Evolutionary conservation across 257 asterid genomes (phyloP).

Genomic region (Rehmannia glutinosa): DNA sequence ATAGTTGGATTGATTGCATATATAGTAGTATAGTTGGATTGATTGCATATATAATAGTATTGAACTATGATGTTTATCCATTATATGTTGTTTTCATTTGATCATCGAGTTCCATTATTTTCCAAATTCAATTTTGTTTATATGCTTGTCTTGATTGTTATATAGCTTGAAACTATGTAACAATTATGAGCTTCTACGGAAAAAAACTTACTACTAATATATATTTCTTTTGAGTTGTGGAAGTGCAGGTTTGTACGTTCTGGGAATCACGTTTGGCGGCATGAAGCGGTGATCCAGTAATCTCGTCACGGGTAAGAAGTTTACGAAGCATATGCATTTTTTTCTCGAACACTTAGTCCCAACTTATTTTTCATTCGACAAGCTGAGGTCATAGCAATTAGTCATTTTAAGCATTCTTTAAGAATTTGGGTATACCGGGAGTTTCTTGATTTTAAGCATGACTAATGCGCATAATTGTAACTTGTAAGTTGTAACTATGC

Average conservation of each 20-base stretch:
- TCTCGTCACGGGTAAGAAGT: constrained; percentile 1
- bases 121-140: not conserved
- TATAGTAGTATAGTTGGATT: not conserved
- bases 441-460: too few species aligned
- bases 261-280: not conserved
- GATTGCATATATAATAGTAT: not conserved
- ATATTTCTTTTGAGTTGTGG: constrained; percentile 12
- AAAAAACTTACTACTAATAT: constrained; percentile 3
- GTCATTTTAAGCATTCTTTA: not conserved
- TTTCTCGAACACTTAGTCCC: too few species aligned
- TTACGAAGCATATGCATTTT: not conserved
- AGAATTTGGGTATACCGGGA: too few species aligned
- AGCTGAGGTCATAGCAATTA: not conserved
- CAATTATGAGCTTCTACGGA: not conserved
- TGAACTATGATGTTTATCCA: not conserved
- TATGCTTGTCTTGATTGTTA: not conserved
- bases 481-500: too few species aligned
- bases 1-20: constrained; percentile 21
- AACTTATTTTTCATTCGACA: not conserved
- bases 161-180: not conserved
- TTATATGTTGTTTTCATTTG: constrained; percentile 6
- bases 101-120: not conserved
- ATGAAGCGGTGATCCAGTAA: not conserved
- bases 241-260: not conserved
- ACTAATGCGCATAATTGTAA: too few species aligned